Evolutionary conservation across 441 rosid genomes (phyloP), one percentile per base, ranked within the genome.

Genomic region (Brassica balearica): DNA sequence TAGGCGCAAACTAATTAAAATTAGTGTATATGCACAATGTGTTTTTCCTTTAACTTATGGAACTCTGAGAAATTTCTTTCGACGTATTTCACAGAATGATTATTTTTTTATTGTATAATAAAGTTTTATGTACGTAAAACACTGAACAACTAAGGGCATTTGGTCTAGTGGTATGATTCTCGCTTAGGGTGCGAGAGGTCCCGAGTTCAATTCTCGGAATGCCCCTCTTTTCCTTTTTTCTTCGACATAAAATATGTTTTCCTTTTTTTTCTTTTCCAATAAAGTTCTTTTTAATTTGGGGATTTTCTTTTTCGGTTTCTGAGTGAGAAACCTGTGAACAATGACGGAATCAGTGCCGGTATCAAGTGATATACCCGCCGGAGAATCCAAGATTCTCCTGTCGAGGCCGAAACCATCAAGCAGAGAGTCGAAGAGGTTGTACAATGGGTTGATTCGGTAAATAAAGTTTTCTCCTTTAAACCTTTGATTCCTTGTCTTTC

Each of bases 131-230:
- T n/a, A n/a, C n/a, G n/a, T n/a, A n/a, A n/a, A n/a, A n/a, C n/a
- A n/a, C n/a, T n/a, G n/a, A n/a, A n/a, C 19, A 17, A 17, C 19
- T 0, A 5, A 51, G 91, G 91, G 90, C 88, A 81, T 88, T 88
- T 87, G 91, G 89, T 88, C 92, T 87, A 87, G 90, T 88, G 91
- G 93, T 83, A 89, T 88, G 92, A 90, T 88, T 89, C 90, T 90
- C 86, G 88, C 92, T 85, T 93, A 81, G 92, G 90, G 90, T 90
- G 90, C 83, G 85, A 88, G 91, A 90, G 93, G 96, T 87, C 92
- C 89, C 88, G 82, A 87, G 91, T 88, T 90, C 88, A 77, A 91
- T 88, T 86, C 89, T 89, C 90, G 83, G 87, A 91, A 88, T 82
- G 87, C 91, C 91, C 93, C 11, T 60, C 14, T 60, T 65, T 9